Percentiles rank a stretch among this genome's conserved stretches.
phyloP scores from a whole-genome alignment of 768 basidiomycete species.

The Tylopilus rubrobrunneus region DNA sequence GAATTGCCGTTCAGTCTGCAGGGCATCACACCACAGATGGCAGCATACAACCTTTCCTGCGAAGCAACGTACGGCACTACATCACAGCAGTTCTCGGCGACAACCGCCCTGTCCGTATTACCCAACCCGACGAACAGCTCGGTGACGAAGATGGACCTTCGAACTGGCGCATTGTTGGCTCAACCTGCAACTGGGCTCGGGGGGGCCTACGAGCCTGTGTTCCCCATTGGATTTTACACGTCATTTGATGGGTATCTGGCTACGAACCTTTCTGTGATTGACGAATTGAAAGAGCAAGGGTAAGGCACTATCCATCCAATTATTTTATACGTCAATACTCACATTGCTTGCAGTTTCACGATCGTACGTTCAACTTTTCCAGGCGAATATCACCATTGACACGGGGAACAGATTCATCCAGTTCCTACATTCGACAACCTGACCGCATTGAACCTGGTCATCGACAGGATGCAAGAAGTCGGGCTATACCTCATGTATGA shows the following conservation, averaged over 20 bases:
- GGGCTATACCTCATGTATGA: constrained; percentile 79
- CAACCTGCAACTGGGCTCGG: constrained; percentile 47
- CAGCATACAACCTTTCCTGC: constrained; percentile 30
- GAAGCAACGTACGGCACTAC: constrained; percentile 26
- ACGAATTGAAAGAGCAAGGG: constrained; percentile 32
- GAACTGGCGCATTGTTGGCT: constrained; percentile 54
- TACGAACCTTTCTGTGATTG: constrained; percentile 22
- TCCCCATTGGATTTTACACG: constrained; percentile 44
- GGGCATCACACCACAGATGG: constrained; percentile 39
- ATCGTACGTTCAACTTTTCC: constrained; percentile 29
- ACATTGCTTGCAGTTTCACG: constrained; percentile 9
- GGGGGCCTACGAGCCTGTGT: constrained; percentile 49
- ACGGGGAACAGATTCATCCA: constrained; percentile 53
- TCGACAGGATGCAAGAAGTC: constrained; percentile 70
- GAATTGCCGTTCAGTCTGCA: constrained; percentile 48
- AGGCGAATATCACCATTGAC: not conserved
- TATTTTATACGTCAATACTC: not conserved
- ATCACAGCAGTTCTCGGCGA: constrained; percentile 44
- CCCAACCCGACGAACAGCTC: constrained; percentile 48
- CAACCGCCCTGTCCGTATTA: constrained; percentile 44
- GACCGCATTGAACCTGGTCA: constrained; percentile 50
- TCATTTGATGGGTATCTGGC: constrained; percentile 33
- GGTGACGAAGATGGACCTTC: constrained; percentile 61
- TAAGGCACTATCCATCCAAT: constrained; percentile 5
- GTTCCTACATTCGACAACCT: constrained; percentile 62